Evolutionary conservation across 169 alveolate genomes (phyloP).

Genomic region (Plasmodium vivax): DNA sequence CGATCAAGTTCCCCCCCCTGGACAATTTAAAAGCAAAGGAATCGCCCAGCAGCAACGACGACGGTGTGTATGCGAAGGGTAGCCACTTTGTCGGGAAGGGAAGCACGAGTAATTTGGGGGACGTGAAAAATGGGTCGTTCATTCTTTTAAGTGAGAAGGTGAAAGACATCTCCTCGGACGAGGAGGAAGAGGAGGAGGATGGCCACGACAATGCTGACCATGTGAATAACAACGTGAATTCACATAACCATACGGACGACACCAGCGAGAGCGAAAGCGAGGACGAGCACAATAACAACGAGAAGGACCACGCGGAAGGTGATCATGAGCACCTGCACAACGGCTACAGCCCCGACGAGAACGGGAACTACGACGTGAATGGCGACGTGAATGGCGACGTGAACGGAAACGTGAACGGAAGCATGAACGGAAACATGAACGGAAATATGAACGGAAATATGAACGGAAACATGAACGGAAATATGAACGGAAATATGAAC

Average conservation of each 20-base stretch:
- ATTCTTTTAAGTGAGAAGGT: constrained; percentile 11
- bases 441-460: no score
- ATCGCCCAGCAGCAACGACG: neutral
- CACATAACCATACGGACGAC: neutral
- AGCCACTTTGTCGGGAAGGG: neutral
- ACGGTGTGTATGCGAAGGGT: neutral
- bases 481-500: no score
- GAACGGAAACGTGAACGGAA: no score
- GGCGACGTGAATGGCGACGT: no score
- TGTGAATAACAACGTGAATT: neutral
- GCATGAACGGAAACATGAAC: no score
- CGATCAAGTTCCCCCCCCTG: neutral
- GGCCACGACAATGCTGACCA: constrained; percentile 7
- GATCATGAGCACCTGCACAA: neutral
- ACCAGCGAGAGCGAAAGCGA: neutral
- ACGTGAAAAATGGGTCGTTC: constrained; percentile 29
- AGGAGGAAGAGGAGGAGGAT: constrained; percentile 26
- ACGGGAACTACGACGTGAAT: neutral
- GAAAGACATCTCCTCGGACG: constrained; percentile 18
- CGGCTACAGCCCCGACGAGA: neutral
- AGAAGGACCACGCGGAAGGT: neutral
- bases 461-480: no score
- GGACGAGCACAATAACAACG: neutral
- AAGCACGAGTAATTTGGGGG: neutral
- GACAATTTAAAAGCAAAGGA: neutral